phyloP scores from a whole-genome alignment of 2,329 filamentous ascomycete species.

The Xylaria sp. region DNA sequence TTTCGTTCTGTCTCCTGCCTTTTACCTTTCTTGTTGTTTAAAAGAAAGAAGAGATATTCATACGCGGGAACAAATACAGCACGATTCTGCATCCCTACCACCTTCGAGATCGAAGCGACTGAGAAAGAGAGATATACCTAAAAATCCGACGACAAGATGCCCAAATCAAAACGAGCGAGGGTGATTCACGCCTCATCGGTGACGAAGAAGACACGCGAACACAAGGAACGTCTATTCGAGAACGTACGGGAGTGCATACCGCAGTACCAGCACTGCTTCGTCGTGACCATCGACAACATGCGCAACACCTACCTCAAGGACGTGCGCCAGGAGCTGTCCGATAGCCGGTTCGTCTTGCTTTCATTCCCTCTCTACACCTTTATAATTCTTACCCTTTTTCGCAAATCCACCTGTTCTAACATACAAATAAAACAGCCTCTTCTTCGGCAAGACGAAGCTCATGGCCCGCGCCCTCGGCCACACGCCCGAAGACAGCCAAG shows the following conservation, averaged over 20 bases:
- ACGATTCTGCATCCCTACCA: not conserved
- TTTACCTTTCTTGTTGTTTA: not conserved
- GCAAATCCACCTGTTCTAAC: not conserved
- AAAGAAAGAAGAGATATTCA: not conserved
- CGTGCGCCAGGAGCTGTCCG: constrained; percentile 83
- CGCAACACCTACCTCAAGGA: constrained; percentile 96
- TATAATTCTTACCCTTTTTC: constrained; percentile 1
- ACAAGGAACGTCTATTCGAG: constrained; percentile 88
- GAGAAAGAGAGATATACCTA: not conserved
- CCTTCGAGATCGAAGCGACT: not conserved
- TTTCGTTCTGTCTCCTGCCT: not conserved
- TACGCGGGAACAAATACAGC: too few relatives aligned
- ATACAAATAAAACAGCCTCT: constrained; percentile 69
- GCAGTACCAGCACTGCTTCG: constrained; percentile 89
- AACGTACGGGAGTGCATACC: constrained; percentile 88
- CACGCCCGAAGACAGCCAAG: constrained; percentile 80
- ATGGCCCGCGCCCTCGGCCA: constrained; percentile 94
- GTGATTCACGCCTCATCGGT: constrained; percentile 92
- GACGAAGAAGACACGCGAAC: constrained; percentile 90
- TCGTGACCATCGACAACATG: constrained; percentile 96
- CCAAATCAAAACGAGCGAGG: constrained; percentile 93
- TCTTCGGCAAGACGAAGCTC: constrained; percentile 99
- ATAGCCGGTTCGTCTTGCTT: constrained; percentile 74
- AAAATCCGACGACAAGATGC: constrained; percentile 69
- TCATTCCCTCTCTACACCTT: constrained; percentile 69